Conservation (phyloP, 768 basidiomycete species). For the Suillus placidus region DNA sequence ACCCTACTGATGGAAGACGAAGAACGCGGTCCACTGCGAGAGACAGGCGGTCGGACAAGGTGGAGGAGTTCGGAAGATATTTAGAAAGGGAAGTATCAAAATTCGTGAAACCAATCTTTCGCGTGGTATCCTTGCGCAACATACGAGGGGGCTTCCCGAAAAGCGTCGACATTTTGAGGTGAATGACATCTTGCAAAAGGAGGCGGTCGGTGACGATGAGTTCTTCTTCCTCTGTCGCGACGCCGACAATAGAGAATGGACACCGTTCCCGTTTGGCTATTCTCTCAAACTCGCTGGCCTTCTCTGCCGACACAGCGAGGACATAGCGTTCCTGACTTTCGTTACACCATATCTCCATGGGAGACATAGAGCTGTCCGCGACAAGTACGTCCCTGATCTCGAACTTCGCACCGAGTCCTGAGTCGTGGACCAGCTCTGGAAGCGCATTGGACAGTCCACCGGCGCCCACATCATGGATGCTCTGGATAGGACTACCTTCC, state of each 20-base stretch:
- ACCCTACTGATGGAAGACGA: constrained; percentile 88
- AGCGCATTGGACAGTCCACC: constrained; percentile 96
- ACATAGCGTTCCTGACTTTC: constrained; percentile 99
- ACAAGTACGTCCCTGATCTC: constrained; percentile 94
- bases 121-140: constrained; percentile 68
- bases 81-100: constrained; percentile 75
- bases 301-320: constrained; percentile 76
- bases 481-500: constrained; percentile 79
- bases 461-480: constrained; percentile 98
- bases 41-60: constrained; percentile 52
- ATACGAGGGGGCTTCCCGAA: constrained; percentile 97
- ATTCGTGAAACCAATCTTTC: constrained; percentile 39
- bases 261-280: constrained; percentile 90
- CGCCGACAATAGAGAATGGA: constrained; percentile 90
- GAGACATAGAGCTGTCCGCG: constrained; percentile 92
- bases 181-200: constrained; percentile 76
- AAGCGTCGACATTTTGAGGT: constrained; percentile 90
- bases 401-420: constrained; percentile 85
- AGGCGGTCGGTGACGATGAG: constrained; percentile 90
- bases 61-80: constrained; percentile 56
- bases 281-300: constrained; percentile 62
- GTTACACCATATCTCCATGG: constrained; percentile 99
- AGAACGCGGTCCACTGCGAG: constrained; percentile 81
- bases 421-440: constrained; percentile 96
- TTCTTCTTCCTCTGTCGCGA: constrained; percentile 78